Evolutionary conservation across 495 filamentous ascomycete species (phyloP).

Genomic region (Tuber microsphaerosporum): DNA sequence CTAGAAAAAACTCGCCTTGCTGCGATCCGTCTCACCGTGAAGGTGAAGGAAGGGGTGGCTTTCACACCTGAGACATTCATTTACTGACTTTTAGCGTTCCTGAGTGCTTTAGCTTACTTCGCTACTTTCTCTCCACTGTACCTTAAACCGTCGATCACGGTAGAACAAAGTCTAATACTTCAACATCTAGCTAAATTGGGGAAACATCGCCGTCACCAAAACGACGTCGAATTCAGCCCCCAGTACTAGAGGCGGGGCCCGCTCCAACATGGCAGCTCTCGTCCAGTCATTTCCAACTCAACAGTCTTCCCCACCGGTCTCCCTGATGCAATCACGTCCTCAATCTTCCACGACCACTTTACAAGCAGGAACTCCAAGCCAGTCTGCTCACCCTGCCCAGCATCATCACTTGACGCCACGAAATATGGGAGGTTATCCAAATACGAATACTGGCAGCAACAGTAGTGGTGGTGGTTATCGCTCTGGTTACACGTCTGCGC

Average conservation of each 20-base stretch:
- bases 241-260: slow-evolving; percentile 30
- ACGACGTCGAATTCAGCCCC: slow-evolving; percentile 31
- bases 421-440: slow-evolving; percentile 59
- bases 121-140: slow-evolving; percentile 17
- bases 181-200: slow-evolving; percentile 22
- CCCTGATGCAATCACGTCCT: slow-evolving; percentile 74
- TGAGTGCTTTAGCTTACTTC: slow-evolving; percentile 25
- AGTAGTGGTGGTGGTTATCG: slow-evolving; percentile 59
- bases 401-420: slow-evolving; percentile 52
- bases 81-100: slow-evolving; percentile 23
- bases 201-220: slow-evolving; percentile 21
- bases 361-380: slow-evolving; percentile 49
- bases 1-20: slow-evolving; percentile 10
- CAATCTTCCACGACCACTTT: slow-evolving; percentile 63
- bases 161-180: slow-evolving; percentile 17
- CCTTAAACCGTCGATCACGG: slow-evolving; percentile 22
- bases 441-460: slow-evolving; percentile 51
- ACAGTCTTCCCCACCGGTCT: slow-evolving; percentile 58
- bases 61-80: slow-evolving; percentile 23
- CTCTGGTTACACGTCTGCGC: slow-evolving; percentile 57
- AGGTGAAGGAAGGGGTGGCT: slow-evolving; percentile 5
- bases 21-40: slow-evolving; percentile 8
- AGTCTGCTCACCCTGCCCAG: slow-evolving; percentile 48
- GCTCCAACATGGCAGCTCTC: slow-evolving; percentile 70
- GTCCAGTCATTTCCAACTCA: slow-evolving; percentile 84